Conservation (phyloP, 805 yeast genomes). For the Zygotorulaspora danielsina region DNA sequence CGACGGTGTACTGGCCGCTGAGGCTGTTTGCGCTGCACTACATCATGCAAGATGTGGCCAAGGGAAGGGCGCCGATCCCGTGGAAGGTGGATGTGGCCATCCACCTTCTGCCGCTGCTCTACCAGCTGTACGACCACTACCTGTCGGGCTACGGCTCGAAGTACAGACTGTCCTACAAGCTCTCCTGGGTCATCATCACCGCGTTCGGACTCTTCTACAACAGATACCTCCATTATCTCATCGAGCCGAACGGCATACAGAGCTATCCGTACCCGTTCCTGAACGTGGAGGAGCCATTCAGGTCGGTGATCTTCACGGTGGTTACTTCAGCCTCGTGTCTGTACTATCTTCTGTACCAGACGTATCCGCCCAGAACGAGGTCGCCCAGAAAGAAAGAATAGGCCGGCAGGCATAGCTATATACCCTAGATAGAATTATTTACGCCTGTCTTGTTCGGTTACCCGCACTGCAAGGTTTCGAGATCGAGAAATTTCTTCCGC, state of each 20-base stretch:
- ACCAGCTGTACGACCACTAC: slow-evolving; percentile 51
- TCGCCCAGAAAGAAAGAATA: not conserved
- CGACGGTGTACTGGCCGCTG: slow-evolving; percentile 66
- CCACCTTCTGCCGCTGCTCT: slow-evolving; percentile 55
- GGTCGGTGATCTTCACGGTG: slow-evolving; percentile 46
- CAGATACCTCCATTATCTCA: slow-evolving; percentile 44
- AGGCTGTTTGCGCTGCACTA: slow-evolving; percentile 47
- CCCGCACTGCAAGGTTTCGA: slow-evolving; percentile 1
- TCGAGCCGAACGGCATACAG: slow-evolving; percentile 46
- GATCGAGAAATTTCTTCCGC: not conserved
- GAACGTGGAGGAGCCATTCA: slow-evolving; percentile 44
- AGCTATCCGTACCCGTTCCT: slow-evolving; percentile 66
- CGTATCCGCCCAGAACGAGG: slow-evolving; percentile 23
- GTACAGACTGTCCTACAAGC: slow-evolving; percentile 34
- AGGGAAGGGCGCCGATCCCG: slow-evolving; percentile 39
- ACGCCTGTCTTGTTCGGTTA: not conserved
- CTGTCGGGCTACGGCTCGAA: slow-evolving; percentile 44
- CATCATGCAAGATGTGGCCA: slow-evolving; percentile 39
- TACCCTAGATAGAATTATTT: not conserved
- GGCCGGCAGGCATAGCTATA: not conserved
- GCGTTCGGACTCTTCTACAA: slow-evolving; percentile 49
- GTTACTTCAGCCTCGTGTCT: slow-evolving; percentile 41
- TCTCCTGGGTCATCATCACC: slow-evolving; percentile 41
- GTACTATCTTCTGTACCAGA: slow-evolving; percentile 31
- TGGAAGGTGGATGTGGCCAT: slow-evolving; percentile 50